Evolutionary conservation across 805 yeast species (phyloP).

Genomic region (Lachancea waltii): DNA sequence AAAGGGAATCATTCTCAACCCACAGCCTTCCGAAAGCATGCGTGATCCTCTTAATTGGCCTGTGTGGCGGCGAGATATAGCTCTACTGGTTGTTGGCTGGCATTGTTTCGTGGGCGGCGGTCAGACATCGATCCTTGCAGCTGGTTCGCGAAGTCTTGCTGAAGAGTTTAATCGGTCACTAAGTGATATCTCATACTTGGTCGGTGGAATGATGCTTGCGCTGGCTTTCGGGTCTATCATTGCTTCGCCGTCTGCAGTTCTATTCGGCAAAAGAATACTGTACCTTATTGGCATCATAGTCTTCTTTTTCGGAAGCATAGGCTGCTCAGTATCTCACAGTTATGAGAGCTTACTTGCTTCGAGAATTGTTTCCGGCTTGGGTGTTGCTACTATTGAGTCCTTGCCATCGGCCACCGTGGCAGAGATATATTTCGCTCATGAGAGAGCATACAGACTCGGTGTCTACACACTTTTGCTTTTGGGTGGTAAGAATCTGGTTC

Average conservation of each 20-base stretch:
- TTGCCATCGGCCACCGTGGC: slow-evolving; percentile 55
- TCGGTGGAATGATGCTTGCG: slow-evolving; percentile 53
- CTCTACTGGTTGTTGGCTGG: slow-evolving; percentile 46
- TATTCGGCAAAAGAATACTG: slow-evolving; percentile 52
- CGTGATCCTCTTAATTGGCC: slow-evolving; percentile 68
- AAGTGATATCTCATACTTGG: slow-evolving; percentile 43
- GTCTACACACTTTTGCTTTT: slow-evolving; percentile 49
- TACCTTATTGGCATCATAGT: slow-evolving; percentile 44
- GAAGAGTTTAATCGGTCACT: slow-evolving; percentile 39
- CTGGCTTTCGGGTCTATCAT: slow-evolving; percentile 53
- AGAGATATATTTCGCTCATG: slow-evolving; percentile 55
- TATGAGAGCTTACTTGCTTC: slow-evolving; percentile 52
- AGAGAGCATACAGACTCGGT: slow-evolving; percentile 54
- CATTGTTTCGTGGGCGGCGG: slow-evolving; percentile 59
- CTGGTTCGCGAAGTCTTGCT: slow-evolving; percentile 42
- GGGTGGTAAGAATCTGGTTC: slow-evolving; percentile 58
- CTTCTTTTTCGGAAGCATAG: slow-evolving; percentile 45
- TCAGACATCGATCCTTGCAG: slow-evolving; percentile 53
- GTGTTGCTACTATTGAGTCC: slow-evolving; percentile 55
- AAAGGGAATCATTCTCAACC: slow-evolving; percentile 42
- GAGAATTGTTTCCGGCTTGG: slow-evolving; percentile 52
- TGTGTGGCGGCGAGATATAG: slow-evolving; percentile 48
- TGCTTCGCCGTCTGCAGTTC: slow-evolving; percentile 41
- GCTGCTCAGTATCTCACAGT: slow-evolving; percentile 45
- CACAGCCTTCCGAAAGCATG: slow-evolving; percentile 60